Conservation (phyloP, 2,329 filamentous ascomycete genomes). For the Helicocarpus griseus region DNA sequence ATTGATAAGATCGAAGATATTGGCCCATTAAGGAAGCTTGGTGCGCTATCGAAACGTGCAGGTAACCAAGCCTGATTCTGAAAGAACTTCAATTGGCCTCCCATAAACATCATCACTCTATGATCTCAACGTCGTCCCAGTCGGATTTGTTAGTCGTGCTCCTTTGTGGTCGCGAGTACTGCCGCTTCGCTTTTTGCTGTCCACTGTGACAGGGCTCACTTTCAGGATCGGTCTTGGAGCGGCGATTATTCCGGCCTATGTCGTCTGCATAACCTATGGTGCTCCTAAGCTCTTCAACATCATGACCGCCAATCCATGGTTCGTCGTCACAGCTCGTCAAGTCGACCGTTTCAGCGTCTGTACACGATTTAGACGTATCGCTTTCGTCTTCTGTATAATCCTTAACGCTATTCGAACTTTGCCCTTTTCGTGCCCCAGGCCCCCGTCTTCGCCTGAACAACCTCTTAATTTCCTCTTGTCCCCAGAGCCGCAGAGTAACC, state of each 20-base stretch:
- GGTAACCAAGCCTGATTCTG: neutral
- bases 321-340: neutral
- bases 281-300: neutral
- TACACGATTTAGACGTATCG: neutral
- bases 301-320: neutral
- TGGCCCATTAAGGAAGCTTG: conserved; percentile 27
- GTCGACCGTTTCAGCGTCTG: neutral
- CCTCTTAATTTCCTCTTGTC: conserved; percentile 58
- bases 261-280: neutral
- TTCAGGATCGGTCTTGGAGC: neutral
- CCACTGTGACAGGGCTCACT: neutral
- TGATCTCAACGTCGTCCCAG: conserved; percentile 38
- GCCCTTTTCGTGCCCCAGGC: conserved; percentile 12
- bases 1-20: conserved; percentile 24
- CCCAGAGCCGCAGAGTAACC: conserved; percentile 62
- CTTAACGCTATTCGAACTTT: neutral
- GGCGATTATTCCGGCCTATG: neutral
- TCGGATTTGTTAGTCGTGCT: conserved; percentile 45
- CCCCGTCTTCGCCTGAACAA: conserved; percentile 49
- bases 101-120: conserved; percentile 25
- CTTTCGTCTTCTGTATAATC: neutral
- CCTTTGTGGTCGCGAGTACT: conserved; percentile 9
- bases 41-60: conserved; percentile 17
- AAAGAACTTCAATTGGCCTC: neutral
- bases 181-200: neutral